Evolutionary conservation across 768 basidiomycete species (phyloP).

Genomic region (Podaxis sp.): DNA sequence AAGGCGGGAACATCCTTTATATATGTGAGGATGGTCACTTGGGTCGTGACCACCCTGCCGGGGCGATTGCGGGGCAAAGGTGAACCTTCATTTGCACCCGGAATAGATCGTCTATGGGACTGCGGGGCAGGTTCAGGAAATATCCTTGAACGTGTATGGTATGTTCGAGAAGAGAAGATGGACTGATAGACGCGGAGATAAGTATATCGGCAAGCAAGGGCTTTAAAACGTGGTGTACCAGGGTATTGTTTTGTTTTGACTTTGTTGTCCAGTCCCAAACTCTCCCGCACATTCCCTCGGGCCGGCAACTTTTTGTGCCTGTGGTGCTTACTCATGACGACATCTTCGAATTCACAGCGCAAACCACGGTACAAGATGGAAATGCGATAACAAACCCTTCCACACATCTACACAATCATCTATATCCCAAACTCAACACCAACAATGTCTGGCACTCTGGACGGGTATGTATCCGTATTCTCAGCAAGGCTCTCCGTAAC

Average conservation of each 20-base stretch:
- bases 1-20: not conserved
- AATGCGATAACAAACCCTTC: not conserved
- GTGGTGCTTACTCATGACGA: conserved; percentile 3
- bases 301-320: not conserved
- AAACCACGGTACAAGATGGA: not conserved
- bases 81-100: not conserved
- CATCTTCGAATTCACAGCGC: not conserved
- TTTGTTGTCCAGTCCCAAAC: too few relatives aligned
- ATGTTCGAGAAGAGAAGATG: not conserved
- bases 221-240: too few relatives aligned
- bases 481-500: not conserved
- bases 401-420: not conserved
- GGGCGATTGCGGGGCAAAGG: not conserved
- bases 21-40: not conserved
- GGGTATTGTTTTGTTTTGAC: not conserved
- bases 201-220: not conserved
- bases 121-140: not conserved
- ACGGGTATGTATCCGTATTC: not conserved
- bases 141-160: not conserved
- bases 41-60: not conserved
- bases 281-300: not conserved
- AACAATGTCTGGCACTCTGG: not conserved
- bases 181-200: not conserved
- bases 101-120: not conserved
- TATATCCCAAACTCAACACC: not conserved